Base-by-base conservation (phyloP, 192 early-diverging fungal genomes). In the Podochytrium sp. region DNA sequence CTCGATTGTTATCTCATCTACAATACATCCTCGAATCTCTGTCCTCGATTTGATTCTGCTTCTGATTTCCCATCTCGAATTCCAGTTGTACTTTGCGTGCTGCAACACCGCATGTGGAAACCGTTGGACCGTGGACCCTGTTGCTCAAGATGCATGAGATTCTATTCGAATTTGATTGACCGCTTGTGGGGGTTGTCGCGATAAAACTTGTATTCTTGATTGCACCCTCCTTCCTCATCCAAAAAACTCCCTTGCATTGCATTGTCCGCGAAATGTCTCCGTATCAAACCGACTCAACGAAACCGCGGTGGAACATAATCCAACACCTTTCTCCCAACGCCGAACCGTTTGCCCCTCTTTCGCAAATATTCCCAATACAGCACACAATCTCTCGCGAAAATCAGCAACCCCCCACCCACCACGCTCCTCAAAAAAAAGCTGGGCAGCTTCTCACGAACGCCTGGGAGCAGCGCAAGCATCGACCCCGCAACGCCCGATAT, bases 1-100 rank as follows among this genome's bases (percentile, higher is more conserved):
- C 67, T 63, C 25, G 55, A 78, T 50, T 78, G 78, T n/a, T 83
- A 18, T 16, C 38, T 30, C 60, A 38, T n/a, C n/a, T n/a, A n/a
- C 4, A 47, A 7, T 47, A 12, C 10, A 47, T 47, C 20, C 20
- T 12, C 10, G 43, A 47, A 47, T 7, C 43, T 55, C 6, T n/a
- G 43, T 47, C 67, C 73, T 38, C 30, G 35, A 25, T 4, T 1
- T 76, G 33, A 53, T 38, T 57, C 10, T 41, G 41, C 29, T 6
- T 55, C 1, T 10, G 7, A 27, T 55, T 20, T 55, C 30, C 12
- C 10, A 55, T 27, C 30, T 55, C 30, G 52, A 6, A 55, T 55
- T 58, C 12, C 60, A 77, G 79, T 76, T 86, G 16, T 83, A 73
- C 49, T 86, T 82, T 75, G 79, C 76, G 1, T 86, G 84, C 51